Base-by-base conservation (phyloP, 345 rosid species). In the Eucalyptus cloeziana region DNA sequence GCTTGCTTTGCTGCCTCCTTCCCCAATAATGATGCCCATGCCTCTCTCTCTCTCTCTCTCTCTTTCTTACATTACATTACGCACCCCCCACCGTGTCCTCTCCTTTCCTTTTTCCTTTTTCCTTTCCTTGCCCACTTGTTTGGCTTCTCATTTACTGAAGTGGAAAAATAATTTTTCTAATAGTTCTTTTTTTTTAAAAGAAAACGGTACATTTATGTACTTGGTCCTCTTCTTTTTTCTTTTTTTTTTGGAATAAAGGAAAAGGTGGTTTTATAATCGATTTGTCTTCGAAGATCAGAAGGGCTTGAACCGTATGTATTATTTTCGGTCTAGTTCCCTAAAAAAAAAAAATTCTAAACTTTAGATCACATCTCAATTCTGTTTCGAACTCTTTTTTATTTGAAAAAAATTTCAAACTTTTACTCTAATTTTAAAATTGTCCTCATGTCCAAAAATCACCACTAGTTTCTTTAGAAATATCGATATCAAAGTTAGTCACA, bases 331-430 rank as follows among this genome's bases (percentile, higher is more conserved):
- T 71, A 71, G 22, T 10, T 71, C 27, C 27, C 45, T 6, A 10
- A 19, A 71, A 71, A 37, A 14, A 27, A 33, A 8, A 17, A 2
- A 71, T 9, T 4, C 5, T n/a, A 13, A 30, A 16, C 6, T 31
- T 69, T 8, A 69, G 4, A 6, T 19, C 2, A 2, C 19, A 2
- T 5, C 13, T 2, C 7, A 9, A 19, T 19, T 71, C 7, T 19
- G 7, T 10, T 37, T 3, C 13, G 2, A 69, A 69, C 22, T 69
- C 5, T 31, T 16, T 17, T 69, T 31, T 69, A 9, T 8, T 8
- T n/a, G 10, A 31, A 16, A 69, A 69, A 8, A 4, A 8, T 16
- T 19, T 37, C 13, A 4, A 21, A 10, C 14, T 37, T 21, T 5
- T 5, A 1, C 27, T 71, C 13, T 37, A 37, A 9, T 37, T 21